A percentile compares a stretch with the other conserved stretches of the same genome.
These are phyloP conservation scores for Xylariaceae sp. DNA, from an alignment of 2,329 filamentous ascomycete genomes.

Conservation along the genomic window DNA sequence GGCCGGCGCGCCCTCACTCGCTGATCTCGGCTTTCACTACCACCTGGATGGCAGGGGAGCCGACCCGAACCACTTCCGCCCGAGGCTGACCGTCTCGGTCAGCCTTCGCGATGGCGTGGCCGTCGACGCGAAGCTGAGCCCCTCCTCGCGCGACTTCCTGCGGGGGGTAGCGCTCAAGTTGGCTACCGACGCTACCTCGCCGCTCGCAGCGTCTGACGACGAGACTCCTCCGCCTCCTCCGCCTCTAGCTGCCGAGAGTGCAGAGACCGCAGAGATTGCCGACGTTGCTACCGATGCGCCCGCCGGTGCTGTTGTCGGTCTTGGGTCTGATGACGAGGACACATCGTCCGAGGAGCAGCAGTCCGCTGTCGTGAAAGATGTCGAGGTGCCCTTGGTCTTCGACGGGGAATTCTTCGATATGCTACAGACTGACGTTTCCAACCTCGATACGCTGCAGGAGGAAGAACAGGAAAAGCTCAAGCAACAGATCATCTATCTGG, in stretches of 20 bases:
- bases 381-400: conserved; percentile 72
- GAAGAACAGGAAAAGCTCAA: conserved; percentile 58
- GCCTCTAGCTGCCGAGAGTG: not conserved
- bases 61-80: conserved; percentile 45
- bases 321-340: not conserved
- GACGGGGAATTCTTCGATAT: conserved; percentile 75
- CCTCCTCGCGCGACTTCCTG: conserved; percentile 56
- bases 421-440: conserved; percentile 62
- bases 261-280: not conserved
- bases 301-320: not conserved
- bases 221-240: not conserved
- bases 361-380: too few relatives aligned
- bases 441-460: conserved; percentile 60
- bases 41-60: conserved; percentile 42
- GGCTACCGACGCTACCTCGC: not conserved
- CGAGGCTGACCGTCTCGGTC: conserved; percentile 63
- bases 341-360: conserved; percentile 20
- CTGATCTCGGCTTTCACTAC: conserved; percentile 39
- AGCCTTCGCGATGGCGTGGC: conserved; percentile 59
- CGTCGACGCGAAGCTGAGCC: conserved; percentile 60
- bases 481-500: conserved; percentile 55
- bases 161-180: conserved; percentile 46
- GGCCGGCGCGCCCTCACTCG: conserved; percentile 30
- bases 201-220: not conserved
- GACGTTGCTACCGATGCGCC: not conserved